Base-by-base conservation (phyloP, 1,284 basidiomycete species). In the Ustilago sp. region DNA sequence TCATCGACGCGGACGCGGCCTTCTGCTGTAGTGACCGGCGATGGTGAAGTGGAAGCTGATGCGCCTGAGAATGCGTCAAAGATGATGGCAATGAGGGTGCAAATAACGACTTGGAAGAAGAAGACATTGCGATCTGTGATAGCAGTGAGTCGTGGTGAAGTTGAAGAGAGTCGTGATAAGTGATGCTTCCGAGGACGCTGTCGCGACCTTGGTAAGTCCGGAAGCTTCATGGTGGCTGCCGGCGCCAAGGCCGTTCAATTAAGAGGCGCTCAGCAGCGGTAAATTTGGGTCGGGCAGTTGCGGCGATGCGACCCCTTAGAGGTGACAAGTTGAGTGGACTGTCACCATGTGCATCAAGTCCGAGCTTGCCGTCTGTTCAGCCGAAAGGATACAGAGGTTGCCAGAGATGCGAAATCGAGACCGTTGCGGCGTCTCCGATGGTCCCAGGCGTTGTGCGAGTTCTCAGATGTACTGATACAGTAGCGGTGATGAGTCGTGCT, bases 101-200 rank as follows among this genome's bases (percentile, higher is more conserved):
- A 63, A n/a, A 73, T 64, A 54, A 73, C 57, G 61, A 73, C n/a
- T 32, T 73, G 70, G n/a, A 73, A 23, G 58, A 73, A 68, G 32
- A 73, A 64, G 53, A 23, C 28, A 19, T 55, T 52, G 17, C 41
- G 36, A 39, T 35, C 19, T 0, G 59, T 34, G 7, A 63, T n/a
- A 12, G 39, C 19, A 8, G 51, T 15, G 6, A 38, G 4, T 8
- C 53, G 45, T 19, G 13, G 57, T 51, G 52, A 13, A 12, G 32
- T 19, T n/a, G 39, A 23, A 17, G 53, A 7, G 28, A 41, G 0
- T 34, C 52, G 19, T 6, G 34, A 2, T 9, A 4, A 17, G 32
- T 23, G 36, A 55, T 51, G 38, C 8, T 67, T 55, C 6, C 61
- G 70, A 36, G 61, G 64, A 11, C 58, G 70, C 58, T 64, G 70